Percentiles rank a stretch among this genome's conserved stretches.
Evolutionary conservation across 345 rosid species (phyloP).

Genomic region (Salix brachista): DNA sequence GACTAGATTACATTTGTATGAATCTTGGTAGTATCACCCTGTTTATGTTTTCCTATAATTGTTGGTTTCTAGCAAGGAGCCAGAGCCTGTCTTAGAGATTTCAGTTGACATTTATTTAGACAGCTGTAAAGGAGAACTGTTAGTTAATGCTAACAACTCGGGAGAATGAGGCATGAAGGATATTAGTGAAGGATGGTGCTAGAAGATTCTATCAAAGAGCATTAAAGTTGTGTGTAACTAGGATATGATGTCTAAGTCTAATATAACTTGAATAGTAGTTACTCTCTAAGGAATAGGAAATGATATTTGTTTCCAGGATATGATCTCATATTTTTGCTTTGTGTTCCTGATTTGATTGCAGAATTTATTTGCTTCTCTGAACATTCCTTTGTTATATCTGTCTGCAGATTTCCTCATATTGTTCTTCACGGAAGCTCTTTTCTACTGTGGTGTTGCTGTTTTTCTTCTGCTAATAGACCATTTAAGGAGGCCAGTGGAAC

Average conservation of each 20-base stretch:
- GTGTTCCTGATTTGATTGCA: neutral
- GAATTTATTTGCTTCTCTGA: neutral
- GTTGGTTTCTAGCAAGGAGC: neutral
- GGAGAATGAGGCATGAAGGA: neutral
- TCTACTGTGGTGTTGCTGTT: slow-evolving; percentile 79
- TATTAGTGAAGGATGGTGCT: neutral
- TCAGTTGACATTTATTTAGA: neutral
- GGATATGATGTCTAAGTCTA: neutral
- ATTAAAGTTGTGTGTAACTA: neutral
- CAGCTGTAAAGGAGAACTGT: neutral
- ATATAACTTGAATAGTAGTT: neutral
- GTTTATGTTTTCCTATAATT: neutral
- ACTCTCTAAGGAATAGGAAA: neutral
- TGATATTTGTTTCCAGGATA: neutral
- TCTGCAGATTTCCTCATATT: slow-evolving; percentile 87
- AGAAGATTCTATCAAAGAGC: neutral
- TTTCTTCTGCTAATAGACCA: slow-evolving; percentile 69
- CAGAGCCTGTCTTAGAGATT: neutral
- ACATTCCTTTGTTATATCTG: slow-evolving; percentile 6
- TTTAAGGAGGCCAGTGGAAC: slow-evolving; percentile 45
- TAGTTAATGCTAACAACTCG: neutral
- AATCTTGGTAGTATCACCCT: neutral
- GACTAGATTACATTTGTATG: neutral
- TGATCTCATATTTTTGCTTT: neutral
- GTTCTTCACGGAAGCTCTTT: slow-evolving; percentile 97